Evolutionary conservation across 1,284 basidiomycete genomes (phyloP), one percentile per base, ranked within the genome.

Genomic region (Puccinia horiana): DNA sequence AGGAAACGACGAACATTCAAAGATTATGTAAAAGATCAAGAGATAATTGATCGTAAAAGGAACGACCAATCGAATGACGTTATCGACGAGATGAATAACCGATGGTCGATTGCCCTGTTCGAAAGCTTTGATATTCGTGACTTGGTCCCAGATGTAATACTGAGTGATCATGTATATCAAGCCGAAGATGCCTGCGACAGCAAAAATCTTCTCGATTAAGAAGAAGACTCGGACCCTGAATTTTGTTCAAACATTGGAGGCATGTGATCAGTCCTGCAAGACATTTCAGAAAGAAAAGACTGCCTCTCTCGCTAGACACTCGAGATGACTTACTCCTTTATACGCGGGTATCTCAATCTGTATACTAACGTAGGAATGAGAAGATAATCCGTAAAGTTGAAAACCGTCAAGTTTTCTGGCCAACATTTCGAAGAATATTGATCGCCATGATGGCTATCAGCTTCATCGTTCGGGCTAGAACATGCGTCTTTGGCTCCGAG

Each of bases 131-230:
- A 74, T 74, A 40, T 20, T 74, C 91, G 3, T 92, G 93, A 37
- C 91, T 92, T 79, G 91, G 90, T 78, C 63, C 83, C 86, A 86
- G 86, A 99, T 98, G 87, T 95, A 96, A 82, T 93, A 93, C 87
- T 98, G 96, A 29, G 95, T 96, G 83, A 97, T 92, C 47, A 93
- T 86, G 84, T 89, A 87, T 77, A 98, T 90, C 52, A 98, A 90
- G 1, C 92, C 93, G 88, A 99, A 98, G 0, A 96, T 98, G 67
- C 96, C 96, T 86, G 98, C 94, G 3, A 94, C 96, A 37, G 96
- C 96, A 4, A 94, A 91, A 0, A 93, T 93, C 89, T 98, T 98
- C 87, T 99, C 96, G 83, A 98, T 91, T 2, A 99, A 90, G 86
- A 98, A 98, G 23, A 94, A 86, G 0, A 94, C 95, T 2, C 96